Evolutionary conservation across 2,329 filamentous ascomycete genomes (phyloP), one percentile per base, ranked within the genome.

Genomic region (Beauveria medogensis): DNA sequence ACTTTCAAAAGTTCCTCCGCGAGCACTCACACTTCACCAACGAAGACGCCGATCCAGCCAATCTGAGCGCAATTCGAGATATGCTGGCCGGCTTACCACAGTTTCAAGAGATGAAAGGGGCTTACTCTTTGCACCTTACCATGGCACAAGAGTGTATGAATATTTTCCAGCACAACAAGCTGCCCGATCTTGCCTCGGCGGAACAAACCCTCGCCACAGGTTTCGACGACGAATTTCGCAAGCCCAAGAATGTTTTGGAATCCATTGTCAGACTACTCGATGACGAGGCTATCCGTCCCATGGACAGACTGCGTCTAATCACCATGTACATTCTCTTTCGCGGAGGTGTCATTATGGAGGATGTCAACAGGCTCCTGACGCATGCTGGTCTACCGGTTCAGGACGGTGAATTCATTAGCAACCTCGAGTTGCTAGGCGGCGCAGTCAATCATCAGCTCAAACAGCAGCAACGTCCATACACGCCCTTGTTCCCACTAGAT

Each of bases 141-240:
- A 97, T 99, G 93, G 94, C 94, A 2, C 90, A 97, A 71, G 92
- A 96, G 71, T 96, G 92, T 72, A 97, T 97, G 92, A 91, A 91
- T 67, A 84, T 90, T 43, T 99, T 99, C 68, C 87, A 96, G 71
- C 79, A 85, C 57, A 84, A 88, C 71, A 96, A 96, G 70, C 80
- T 99, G 7, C 82, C 89, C 7, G 94, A 99, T 69, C 80, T 97
- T 62, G 92, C 92, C 14, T 88, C 89, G 0, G 83, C 92, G 6
- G 94, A 99, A 74, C 94, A 97, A 80, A 91, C 86, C 30, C 80
- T 99, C 65, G 90, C 92, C 10, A 97, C 94, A 0, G 94, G 94
- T 0, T 77, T 97, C 5, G 94, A 97, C 67, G 93, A 97, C 74
- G 92, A 97, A 69, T 89, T 88, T 69, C 88, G 89, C 69, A 96